A percentile compares a stretch with the other conserved stretches of the same genome.
These are phyloP conservation scores for Corymbia citriodora DNA, from an alignment of 441 rosid species.

Conservation along the genomic window DNA sequence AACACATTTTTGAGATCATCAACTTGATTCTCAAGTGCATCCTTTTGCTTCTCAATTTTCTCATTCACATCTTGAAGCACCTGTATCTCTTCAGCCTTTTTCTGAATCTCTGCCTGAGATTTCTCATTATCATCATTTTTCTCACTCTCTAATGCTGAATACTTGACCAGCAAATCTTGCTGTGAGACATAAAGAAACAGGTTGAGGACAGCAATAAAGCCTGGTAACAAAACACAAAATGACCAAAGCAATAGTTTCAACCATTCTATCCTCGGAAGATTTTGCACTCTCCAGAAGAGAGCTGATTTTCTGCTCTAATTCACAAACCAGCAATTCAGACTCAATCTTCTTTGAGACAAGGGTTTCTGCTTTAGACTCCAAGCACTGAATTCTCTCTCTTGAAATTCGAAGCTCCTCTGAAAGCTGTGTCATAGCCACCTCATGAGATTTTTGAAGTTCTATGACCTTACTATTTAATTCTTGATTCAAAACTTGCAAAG, in stretches of 20 bases:
- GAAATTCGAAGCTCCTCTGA: constrained; percentile 44
- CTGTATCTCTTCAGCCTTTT: constrained; percentile 39
- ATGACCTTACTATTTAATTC: constrained; percentile 37
- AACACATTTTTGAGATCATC: constrained; percentile 38
- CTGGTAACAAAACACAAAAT: constrained; percentile 1
- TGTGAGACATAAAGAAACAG: constrained; percentile 23
- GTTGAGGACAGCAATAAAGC: constrained; percentile 19
- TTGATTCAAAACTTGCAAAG: constrained; percentile 34
- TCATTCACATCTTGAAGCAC: constrained; percentile 40
- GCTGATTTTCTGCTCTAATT: constrained; percentile 37
- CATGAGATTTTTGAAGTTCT: constrained; percentile 57
- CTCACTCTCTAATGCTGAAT: constrained; percentile 53
- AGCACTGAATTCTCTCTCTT: constrained; percentile 40
- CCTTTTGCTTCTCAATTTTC: constrained; percentile 32
- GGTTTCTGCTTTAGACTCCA: constrained; percentile 63
- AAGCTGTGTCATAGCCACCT: constrained; percentile 38
- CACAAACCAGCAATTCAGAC: constrained; percentile 34
- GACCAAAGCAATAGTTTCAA: constrained; percentile 9
- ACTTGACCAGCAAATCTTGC: constrained; percentile 51
- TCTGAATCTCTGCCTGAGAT: constrained; percentile 43
- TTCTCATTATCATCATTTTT: constrained; percentile 48
- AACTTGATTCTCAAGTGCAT: constrained; percentile 52
- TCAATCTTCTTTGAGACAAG: constrained; percentile 47
- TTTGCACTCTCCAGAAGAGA: constrained; percentile 35
- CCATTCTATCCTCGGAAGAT: constrained; percentile 60